Evolutionary conservation across 2,329 filamentous ascomycete genomes (phyloP).

Genomic region (Pseudocercospora vitis): DNA sequence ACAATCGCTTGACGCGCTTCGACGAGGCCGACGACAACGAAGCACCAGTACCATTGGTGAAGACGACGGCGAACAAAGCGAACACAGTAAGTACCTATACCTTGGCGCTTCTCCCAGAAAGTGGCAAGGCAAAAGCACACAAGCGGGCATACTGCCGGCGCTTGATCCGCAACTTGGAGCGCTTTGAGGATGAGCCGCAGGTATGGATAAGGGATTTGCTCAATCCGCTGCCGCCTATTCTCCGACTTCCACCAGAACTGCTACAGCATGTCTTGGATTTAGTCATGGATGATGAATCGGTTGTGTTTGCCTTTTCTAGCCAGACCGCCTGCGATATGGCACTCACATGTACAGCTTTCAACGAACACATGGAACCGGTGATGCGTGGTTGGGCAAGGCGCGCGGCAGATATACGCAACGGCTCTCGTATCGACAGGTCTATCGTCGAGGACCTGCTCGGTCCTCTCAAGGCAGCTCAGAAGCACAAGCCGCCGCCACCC

Average conservation of each 20-base stretch:
- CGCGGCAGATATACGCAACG: slow-evolving; percentile 2
- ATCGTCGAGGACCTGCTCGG: background rate
- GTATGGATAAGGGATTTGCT: background rate
- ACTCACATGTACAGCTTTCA: slow-evolving; percentile 15
- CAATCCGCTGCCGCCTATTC: slow-evolving; percentile 10
- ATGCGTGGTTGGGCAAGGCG: slow-evolving; percentile 15
- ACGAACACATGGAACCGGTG: slow-evolving; percentile 12
- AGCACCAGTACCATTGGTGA: background rate
- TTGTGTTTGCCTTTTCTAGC: slow-evolving; percentile 14
- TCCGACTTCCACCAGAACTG: slow-evolving; percentile 20
- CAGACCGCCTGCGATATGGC: slow-evolving; percentile 11
- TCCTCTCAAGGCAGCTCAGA: background rate
- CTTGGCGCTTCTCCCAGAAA: slow-evolving; percentile 1
- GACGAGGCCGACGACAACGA: background rate
- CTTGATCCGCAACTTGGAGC: slow-evolving; percentile 16
- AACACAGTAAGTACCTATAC: slow-evolving; percentile 9
- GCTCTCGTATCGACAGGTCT: slow-evolving; percentile 2
- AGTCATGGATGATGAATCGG: slow-evolving; percentile 16
- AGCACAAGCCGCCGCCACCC: background rate
- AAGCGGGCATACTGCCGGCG: slow-evolving; percentile 16
- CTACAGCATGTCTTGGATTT: slow-evolving; percentile 17
- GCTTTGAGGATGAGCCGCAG: slow-evolving; percentile 12
- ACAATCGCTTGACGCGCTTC: background rate
- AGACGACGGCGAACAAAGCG: background rate
- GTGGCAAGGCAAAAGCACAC: slow-evolving; percentile 6